Base-by-base conservation (phyloP, 2,329 filamentous ascomycete species). In the Beauveria brongniartii region DNA sequence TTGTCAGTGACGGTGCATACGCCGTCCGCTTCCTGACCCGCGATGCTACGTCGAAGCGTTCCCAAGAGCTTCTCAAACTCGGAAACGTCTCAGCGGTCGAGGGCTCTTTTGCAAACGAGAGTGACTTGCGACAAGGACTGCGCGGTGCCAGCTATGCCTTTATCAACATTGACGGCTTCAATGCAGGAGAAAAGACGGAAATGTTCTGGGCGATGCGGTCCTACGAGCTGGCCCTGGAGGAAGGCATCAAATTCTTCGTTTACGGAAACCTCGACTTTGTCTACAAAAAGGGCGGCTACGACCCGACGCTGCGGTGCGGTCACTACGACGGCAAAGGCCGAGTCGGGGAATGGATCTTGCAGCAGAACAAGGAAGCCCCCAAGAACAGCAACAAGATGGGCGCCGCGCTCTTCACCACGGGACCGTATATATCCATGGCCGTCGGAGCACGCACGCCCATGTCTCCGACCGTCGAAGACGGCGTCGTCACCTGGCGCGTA, bases 151-250 rank as follows among this genome's bases (percentile, higher is more conserved):
- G 76, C 64, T 77, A 75, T n/a, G 79, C 79, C 3, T 83, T 79
- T 64, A 70, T 83, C 53, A 83, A 83, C 65, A 77, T 81, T 47
- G 80, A 83, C 63, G 78, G 79, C 16, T 82, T 82, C 68, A 81
- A 80, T 62, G 70, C 71, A 26, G 81, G 80, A 40, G 80, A 82
- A 68, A 82, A 82, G 65, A 73, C 73, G 0, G 80, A 83, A 67
- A 75, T 75, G 1, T 82, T 73, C 66, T 83, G 75, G 77, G 69
- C 73, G 6, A 72, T 80, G 53, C 70, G 78, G 46, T 63, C 71
- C 58, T 75, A 78, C 67, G 70, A 77, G 63, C 63, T 76, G 44
- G 71, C 74, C 5, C 70, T 80, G 60, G 78, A 78, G 63, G 71
- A 76, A 24, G 70, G 75, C 16, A 65, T 78, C 60, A 67, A 74